Evolutionary conservation across 805 yeast species (phyloP).

Genomic region (Isabelozyma heimii): DNA sequence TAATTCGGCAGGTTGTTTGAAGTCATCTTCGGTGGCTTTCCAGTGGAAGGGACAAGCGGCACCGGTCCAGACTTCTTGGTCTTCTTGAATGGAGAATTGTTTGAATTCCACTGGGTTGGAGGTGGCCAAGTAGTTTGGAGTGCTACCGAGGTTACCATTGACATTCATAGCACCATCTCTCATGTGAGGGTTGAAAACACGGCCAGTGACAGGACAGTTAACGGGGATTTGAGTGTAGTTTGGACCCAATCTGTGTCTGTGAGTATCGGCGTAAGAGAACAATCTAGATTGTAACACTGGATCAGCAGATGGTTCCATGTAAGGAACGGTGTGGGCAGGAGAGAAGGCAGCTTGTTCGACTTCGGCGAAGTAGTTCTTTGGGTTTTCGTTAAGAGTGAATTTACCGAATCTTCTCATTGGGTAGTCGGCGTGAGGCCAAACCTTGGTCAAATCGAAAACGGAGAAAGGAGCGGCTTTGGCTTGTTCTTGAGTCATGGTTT

Average conservation of each 20-base stretch:
- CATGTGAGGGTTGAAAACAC: constrained; percentile 58
- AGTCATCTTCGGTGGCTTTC: constrained; percentile 74
- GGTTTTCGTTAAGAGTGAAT: constrained; percentile 76
- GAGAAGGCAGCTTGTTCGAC: constrained; percentile 62
- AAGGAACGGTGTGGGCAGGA: constrained; percentile 72
- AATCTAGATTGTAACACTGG: constrained; percentile 76
- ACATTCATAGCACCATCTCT: constrained; percentile 78
- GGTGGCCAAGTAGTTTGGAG: constrained; percentile 72
- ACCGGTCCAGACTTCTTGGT: constrained; percentile 80
- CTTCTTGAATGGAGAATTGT: constrained; percentile 49
- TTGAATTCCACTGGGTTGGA: constrained; percentile 50
- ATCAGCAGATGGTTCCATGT: constrained; percentile 73
- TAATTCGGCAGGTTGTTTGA: constrained; percentile 69
- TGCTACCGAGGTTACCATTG: constrained; percentile 65
- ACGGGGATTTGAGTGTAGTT: constrained; percentile 87
- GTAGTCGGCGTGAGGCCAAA: constrained; percentile 86
- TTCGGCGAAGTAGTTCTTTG: constrained; percentile 81
- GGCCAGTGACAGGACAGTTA: constrained; percentile 66
- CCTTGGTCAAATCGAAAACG: constrained; percentile 86
- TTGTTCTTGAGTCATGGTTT: constrained; percentile 81
- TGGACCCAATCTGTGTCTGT: constrained; percentile 70
- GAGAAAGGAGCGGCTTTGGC: constrained; percentile 75
- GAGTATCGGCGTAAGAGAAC: constrained; percentile 75
- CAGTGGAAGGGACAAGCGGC: constrained; percentile 86
- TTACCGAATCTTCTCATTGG: constrained; percentile 87